Conservation (phyloP, 495 filamentous ascomycete species). For the Halenospora varia region DNA sequence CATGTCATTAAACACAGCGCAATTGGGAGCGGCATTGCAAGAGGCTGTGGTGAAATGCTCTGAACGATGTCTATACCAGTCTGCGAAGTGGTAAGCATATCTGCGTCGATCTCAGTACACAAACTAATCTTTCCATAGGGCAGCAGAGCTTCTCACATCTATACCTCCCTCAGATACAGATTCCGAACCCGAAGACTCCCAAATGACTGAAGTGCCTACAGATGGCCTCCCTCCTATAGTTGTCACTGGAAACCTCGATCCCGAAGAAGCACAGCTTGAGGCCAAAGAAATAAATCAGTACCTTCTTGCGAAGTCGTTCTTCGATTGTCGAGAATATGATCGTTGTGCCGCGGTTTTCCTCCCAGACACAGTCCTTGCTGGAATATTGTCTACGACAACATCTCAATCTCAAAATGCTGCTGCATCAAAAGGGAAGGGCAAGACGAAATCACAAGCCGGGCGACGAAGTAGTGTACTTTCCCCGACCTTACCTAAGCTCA, state of each 20-base stretch:
- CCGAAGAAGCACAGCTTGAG: conserved; percentile 72
- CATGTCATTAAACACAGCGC: conserved; percentile 41
- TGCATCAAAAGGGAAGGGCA: conserved; percentile 40
- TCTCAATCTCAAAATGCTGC: conserved; percentile 29
- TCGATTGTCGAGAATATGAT: conserved; percentile 94
- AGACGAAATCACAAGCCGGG: conserved; percentile 21
- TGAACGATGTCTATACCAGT: conserved; percentile 92
- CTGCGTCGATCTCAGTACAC: conserved; percentile 8
- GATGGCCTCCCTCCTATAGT: conserved; percentile 29
- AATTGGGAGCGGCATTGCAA: conserved; percentile 62
- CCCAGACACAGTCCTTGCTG: conserved; percentile 62
- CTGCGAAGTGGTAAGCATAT: conserved; percentile 80
- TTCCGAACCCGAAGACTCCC: conserved; percentile 28
- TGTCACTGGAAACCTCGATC: conserved; percentile 46
- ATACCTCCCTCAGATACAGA: conserved; percentile 43
- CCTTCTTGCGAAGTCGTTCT: conserved; percentile 89
- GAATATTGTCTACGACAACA: conserved; percentile 49
- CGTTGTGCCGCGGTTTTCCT: conserved; percentile 90
- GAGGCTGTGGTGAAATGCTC: conserved; percentile 85
- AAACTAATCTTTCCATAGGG: conserved; percentile 50
- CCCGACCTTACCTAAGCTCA: conserved; percentile 51
- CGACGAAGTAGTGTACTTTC: conserved; percentile 33
- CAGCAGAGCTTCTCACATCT: conserved; percentile 87
- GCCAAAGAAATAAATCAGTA: conserved; percentile 75
- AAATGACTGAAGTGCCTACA: conserved; percentile 31